Evolutionary conservation across 176 grass and related monocot genomes (phyloP).

Genomic region (Bonia amplexicaulis): DNA sequence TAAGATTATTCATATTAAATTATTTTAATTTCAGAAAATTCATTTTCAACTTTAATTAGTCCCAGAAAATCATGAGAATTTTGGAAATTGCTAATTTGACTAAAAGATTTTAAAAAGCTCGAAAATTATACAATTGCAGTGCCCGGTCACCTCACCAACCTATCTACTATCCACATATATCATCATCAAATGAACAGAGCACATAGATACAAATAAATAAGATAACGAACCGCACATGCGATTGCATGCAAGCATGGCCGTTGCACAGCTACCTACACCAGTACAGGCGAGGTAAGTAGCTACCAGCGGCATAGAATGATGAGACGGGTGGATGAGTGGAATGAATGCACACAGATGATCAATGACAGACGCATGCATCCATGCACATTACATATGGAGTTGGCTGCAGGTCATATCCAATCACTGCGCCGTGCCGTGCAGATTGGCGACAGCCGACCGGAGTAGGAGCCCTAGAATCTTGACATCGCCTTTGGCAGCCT

Average conservation of each 20-base stretch:
- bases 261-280: not conserved
- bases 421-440: not conserved
- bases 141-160: not conserved
- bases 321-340: not conserved
- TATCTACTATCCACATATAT: not conserved
- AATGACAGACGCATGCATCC: not conserved
- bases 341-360: not conserved
- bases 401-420: conserved; percentile 7
- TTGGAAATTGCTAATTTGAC: too few species aligned
- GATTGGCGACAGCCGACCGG: conserved; percentile 2
- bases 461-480: conserved; percentile 10
- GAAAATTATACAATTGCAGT: not conserved
- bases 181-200: not conserved
- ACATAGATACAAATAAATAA: not conserved
- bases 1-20: too few species aligned
- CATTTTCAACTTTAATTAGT: too few species aligned
- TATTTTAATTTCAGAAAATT: too few species aligned
- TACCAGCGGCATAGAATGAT: not conserved
- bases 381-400: not conserved
- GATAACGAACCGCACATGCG: not conserved
- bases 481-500: not conserved
- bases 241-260: not conserved
- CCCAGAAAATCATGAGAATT: too few species aligned
- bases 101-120: too few species aligned
- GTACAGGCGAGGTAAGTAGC: not conserved